A percentile compares a stretch with the other conserved stretches of the same genome.
Conservation (phyloP, 768 basidiomycete genomes). For the Galerina sulciceps region DNA sequence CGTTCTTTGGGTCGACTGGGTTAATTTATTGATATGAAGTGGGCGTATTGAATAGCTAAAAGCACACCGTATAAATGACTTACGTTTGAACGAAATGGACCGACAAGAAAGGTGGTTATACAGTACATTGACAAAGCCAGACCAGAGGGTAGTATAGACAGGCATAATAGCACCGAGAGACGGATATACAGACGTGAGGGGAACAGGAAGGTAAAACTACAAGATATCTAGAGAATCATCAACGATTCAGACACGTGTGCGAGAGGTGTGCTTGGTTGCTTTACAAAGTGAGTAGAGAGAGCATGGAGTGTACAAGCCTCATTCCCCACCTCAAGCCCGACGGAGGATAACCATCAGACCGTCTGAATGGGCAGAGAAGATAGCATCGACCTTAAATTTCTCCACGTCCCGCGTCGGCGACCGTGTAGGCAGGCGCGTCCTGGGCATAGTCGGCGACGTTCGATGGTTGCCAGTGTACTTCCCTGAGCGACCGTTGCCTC, state of each 20-base stretch:
- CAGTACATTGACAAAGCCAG: neutral
- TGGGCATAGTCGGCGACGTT: conserved; percentile 2
- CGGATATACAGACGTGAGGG: neutral
- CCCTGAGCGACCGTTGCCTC: conserved; percentile 4
- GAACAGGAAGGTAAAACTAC: neutral
- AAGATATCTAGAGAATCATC: conserved; percentile 1
- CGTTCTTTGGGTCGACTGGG: no score
- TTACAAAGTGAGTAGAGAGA: neutral
- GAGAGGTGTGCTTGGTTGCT: no score
- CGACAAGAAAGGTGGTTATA: conserved; percentile 1
- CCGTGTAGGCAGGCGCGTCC: neutral
- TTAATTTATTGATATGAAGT: no score
- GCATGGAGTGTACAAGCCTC: neutral
- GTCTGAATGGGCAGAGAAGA: conserved; percentile 86
- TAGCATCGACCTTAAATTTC: conserved; percentile 71
- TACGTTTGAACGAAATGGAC: neutral
- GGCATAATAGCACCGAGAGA: neutral
- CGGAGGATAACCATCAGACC: conserved; percentile 82
- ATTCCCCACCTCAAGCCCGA: conserved; percentile 33
- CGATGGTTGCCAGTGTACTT: neutral
- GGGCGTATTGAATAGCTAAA: neutral
- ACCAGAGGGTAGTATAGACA: neutral
- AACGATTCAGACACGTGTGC: neutral
- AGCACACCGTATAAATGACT: neutral
- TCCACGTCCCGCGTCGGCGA: conserved; percentile 24